Base-by-base conservation (phyloP, 169 alveolate genomes). In the Plasmodium vinckei region DNA sequence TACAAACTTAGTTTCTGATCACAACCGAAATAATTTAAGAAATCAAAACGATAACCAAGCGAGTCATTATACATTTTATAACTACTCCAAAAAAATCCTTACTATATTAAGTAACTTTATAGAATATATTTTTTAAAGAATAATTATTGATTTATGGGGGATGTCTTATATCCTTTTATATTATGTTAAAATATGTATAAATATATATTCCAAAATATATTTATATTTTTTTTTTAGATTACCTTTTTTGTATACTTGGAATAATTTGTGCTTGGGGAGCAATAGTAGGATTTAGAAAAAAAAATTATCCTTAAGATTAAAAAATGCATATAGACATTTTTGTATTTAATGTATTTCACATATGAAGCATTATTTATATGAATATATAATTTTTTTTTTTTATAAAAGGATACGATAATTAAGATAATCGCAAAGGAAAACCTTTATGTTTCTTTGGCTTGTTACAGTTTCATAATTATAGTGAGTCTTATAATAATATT, bases 231-330 rank as follows among this genome's bases (percentile, higher is more conserved):
- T 79, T 65, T 79, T 51, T 51, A 79, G 89, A 67, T 69, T 53
- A 79, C 44, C 65, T 79, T 13, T 79, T 79, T 79, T 79, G 89
- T 47, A 79, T 79, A 69, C 49, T 79, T 21, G 79, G 72, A 64
- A 79, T 79, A 53, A 79, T 79, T 65, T 79, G 89, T 27, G 79
- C 89, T 2, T 79, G 89, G 89, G 89, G 89, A 79, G 71, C 68
- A 13, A 56, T 79, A 53, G 89, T 79, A 79, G 10, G 65, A 57
- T 19, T n/a, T 15, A 9, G 2, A 19, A 13, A 57, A 57, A 57
- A 57, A 57, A 0, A n/a, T 15, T 17, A 57, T 15, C n/a, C 65
- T 9, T n/a, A n/a, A 23, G 10, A 15, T 57, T 1, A 9, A 17
- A n/a, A 57, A n/a, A 19, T 17, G 65, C 7, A 19, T 17, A 19